Evolutionary conservation across 805 yeast species (phyloP), one percentile per base, ranked within the genome.

Genomic region (Pichia californica): DNA sequence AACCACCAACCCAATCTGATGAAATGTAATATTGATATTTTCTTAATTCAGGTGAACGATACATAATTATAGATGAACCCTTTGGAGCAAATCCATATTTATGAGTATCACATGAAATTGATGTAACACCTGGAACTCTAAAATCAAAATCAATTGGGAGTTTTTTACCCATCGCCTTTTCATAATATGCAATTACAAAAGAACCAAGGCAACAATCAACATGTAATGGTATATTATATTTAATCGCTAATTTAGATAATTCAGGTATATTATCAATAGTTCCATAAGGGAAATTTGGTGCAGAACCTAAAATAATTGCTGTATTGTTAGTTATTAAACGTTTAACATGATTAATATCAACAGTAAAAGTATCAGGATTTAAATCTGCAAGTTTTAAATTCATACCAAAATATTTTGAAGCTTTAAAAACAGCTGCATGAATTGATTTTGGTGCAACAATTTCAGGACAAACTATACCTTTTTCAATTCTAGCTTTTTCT

Each of bases 51-150:
- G 73, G 54, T 48, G 73, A 65, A 37, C 97, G 75, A 63, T 93
- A 93, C 95, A 93, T 83, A 54, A 93, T 83, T 20, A 91, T 74
- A 1, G 96, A 87, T 0, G 95, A 83, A 9, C 99, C 99, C 64
- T 91, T 91, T 31, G 99, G 99, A 8, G 98, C 97, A 71, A 91
- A 93, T 1, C 98, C 99, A 58, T 91, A 91, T 63, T 91, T 91
- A 70, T 91, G 99, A n/a, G 99, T 91, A 61, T 91, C 99, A 66
- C 98, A 93, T n/a, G 96, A 86, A 45, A 91, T 91, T 3, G 97
- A 88, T 1, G 98, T 93, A n/a, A 93, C 98, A 27, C 93, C 93
- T 1, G 87, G 83, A 2, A 88, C 71, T 51, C 91, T 69, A 66
- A 91, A 91, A 61, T 93, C 98, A 64, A 91, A 89, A 11, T 66